phyloP scores from a whole-genome alignment of 257 asterid genomes.

The Cordia subcordata region DNA sequence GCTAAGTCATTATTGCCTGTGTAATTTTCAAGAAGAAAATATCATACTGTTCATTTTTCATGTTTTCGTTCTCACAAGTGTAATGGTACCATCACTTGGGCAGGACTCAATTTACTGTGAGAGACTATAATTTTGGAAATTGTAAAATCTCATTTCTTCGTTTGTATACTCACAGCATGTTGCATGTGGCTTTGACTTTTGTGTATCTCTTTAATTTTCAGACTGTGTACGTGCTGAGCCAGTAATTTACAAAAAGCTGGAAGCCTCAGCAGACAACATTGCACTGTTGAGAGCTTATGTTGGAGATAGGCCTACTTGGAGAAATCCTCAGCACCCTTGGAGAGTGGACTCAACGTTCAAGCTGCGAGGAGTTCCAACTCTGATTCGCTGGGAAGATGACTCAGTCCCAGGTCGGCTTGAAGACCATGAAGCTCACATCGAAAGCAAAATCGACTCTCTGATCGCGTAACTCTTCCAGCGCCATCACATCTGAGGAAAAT shows the following conservation, averaged over 20 bases:
- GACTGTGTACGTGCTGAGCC: conserved; percentile 98
- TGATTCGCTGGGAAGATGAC: conserved; percentile 74
- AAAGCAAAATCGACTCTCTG: conserved; percentile 48
- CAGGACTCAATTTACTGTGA: too few species aligned
- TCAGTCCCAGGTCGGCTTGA: conserved; percentile 66
- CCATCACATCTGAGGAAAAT: not conserved
- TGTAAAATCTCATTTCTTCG: not conserved
- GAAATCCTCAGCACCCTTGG: conserved; percentile 77
- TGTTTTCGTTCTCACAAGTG: too few species aligned
- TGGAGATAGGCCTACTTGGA: conserved; percentile 92
- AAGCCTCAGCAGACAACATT: conserved; percentile 55
- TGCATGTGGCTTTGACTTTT: not conserved
- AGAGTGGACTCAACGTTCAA: conserved; percentile 60
- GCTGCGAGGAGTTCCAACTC: conserved; percentile 79
- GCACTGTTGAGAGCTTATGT: conserved; percentile 81
- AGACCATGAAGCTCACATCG: conserved; percentile 79
- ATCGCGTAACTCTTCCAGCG: conserved; percentile 29
- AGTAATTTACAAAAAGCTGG: conserved; percentile 78
- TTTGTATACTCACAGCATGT: too few species aligned
- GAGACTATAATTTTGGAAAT: too few species aligned
- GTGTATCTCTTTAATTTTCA: conserved; percentile 9
- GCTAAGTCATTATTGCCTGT: too few species aligned
- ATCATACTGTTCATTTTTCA: too few species aligned
- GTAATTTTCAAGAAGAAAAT: too few species aligned
- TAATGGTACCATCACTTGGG: too few species aligned